Percentiles rank a stretch among this genome's conserved stretches.
Conservation (phyloP, 768 basidiomycete species). For the Leucocoprinus sp. region DNA sequence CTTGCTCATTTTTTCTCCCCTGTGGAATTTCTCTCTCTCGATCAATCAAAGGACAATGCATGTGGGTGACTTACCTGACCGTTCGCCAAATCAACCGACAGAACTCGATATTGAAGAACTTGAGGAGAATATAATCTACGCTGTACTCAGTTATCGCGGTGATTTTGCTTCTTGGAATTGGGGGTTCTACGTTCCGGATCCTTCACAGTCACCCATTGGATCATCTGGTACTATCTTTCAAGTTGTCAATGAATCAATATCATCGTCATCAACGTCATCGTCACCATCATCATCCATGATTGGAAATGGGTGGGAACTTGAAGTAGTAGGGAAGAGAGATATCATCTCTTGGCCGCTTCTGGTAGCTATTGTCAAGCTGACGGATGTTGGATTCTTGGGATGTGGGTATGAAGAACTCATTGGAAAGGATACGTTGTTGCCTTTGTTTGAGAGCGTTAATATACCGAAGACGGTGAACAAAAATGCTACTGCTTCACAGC, state of each 20-base stretch:
- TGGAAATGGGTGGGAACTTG: constrained; percentile 34
- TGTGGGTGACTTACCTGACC: constrained; percentile 6
- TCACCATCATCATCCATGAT: no score
- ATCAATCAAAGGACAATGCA: background rate
- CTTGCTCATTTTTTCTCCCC: no score
- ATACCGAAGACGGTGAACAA: constrained; percentile 25
- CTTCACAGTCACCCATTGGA: constrained; percentile 30
- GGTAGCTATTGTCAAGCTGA: constrained; percentile 36
- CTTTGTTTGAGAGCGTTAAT: constrained; percentile 36
- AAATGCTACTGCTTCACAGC: no score
- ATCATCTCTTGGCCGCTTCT: constrained; percentile 31
- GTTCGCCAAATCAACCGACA: constrained; percentile 6
- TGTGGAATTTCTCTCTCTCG: no score
- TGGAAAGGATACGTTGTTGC: constrained; percentile 30
- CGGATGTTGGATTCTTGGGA: constrained; percentile 34
- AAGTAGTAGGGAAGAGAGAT: constrained; percentile 26
- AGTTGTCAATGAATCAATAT: constrained; percentile 25
- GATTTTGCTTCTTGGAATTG: constrained; percentile 43
- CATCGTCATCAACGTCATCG: no score
- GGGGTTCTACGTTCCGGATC: constrained; percentile 40
- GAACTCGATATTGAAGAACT: constrained; percentile 24
- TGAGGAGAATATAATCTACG: constrained; percentile 33
- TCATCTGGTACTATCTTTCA: constrained; percentile 37
- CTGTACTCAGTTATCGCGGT: constrained; percentile 36
- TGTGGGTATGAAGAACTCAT: constrained; percentile 33